Evolutionary conservation across 2,329 filamentous ascomycete species (phyloP).

Genomic region (Chalaropsis thielavioides): DNA sequence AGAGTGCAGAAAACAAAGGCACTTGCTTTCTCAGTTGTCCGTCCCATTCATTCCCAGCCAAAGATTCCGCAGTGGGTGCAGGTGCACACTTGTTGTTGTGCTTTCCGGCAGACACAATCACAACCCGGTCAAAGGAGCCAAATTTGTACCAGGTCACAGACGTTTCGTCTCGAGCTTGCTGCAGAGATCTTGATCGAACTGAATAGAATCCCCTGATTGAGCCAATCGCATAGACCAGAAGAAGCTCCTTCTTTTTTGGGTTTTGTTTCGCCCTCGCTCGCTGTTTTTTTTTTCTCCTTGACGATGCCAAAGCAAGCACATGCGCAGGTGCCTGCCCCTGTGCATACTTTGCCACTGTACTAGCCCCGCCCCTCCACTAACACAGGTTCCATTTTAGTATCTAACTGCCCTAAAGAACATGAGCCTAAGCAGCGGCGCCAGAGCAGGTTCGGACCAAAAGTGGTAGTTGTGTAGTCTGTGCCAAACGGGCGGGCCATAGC

Average conservation of each 20-base stretch:
- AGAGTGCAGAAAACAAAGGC: background rate
- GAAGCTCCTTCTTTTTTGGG: background rate
- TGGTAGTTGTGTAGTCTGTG: constrained; percentile 1
- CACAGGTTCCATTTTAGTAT: background rate
- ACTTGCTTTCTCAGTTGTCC: background rate
- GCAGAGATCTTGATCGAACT: constrained; percentile 12
- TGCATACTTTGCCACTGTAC: background rate
- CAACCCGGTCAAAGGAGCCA: background rate
- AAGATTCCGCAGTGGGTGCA: background rate
- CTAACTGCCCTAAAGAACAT: background rate
- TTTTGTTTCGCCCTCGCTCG: background rate
- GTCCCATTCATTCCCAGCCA: background rate
- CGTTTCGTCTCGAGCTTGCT: constrained; percentile 7
- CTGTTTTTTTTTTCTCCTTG: background rate
- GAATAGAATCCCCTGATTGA: constrained; percentile 3
- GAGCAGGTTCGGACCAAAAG: background rate
- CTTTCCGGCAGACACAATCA: background rate
- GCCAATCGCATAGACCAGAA: background rate
- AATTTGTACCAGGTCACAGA: constrained; percentile 5
- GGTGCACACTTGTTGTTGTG: background rate
- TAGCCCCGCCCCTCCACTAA: background rate
- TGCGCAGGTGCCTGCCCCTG: background rate
- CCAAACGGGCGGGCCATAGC: background rate
- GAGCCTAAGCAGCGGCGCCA: background rate
- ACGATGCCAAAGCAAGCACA: background rate